Percentiles rank a stretch among this genome's conserved stretches.
Conservation (phyloP, 495 filamentous ascomycete species). For the Hypoxylon rickii region DNA sequence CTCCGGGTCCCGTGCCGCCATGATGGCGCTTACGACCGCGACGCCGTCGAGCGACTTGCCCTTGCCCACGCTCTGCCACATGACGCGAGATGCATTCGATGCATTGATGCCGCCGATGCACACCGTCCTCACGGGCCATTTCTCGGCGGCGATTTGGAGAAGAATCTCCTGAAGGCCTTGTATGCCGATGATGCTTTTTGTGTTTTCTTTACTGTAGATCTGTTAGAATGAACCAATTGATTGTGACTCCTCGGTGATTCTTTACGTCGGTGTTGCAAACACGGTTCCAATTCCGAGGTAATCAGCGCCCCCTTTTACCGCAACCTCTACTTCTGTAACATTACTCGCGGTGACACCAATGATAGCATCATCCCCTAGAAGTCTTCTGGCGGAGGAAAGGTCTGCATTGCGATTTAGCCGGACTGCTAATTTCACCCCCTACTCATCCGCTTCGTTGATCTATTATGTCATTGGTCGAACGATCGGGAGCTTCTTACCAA, state of each 20-base stretch:
- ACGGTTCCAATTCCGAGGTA: constrained; percentile 90
- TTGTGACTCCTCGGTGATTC: neutral
- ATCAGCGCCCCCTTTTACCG: constrained; percentile 73
- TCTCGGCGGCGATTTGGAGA: constrained; percentile 51
- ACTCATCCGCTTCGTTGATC: no score
- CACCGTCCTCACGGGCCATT: constrained; percentile 59
- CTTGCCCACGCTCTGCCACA: constrained; percentile 62
- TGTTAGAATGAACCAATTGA: constrained; percentile 6
- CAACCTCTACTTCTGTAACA: constrained; percentile 67
- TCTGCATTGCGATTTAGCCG: constrained; percentile 45
- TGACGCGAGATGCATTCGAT: constrained; percentile 72
- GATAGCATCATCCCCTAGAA: constrained; percentile 71
- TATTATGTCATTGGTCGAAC: no score
- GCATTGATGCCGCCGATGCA: constrained; percentile 89
- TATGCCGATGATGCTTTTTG: constrained; percentile 80
- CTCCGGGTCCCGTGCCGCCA: constrained; percentile 69
- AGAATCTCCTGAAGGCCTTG: constrained; percentile 77
- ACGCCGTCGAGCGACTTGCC: constrained; percentile 71
- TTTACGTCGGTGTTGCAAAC: constrained; percentile 80
- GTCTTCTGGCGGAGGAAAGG: constrained; percentile 64
- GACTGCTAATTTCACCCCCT: no score
- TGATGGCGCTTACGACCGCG: constrained; percentile 88
- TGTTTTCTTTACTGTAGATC: constrained; percentile 64
- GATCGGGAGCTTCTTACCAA: constrained; percentile 61
- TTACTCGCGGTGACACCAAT: constrained; percentile 73